phyloP scores from a whole-genome alignment of 495 filamentous ascomycete species.

The Recurvomyces mirabilis region DNA sequence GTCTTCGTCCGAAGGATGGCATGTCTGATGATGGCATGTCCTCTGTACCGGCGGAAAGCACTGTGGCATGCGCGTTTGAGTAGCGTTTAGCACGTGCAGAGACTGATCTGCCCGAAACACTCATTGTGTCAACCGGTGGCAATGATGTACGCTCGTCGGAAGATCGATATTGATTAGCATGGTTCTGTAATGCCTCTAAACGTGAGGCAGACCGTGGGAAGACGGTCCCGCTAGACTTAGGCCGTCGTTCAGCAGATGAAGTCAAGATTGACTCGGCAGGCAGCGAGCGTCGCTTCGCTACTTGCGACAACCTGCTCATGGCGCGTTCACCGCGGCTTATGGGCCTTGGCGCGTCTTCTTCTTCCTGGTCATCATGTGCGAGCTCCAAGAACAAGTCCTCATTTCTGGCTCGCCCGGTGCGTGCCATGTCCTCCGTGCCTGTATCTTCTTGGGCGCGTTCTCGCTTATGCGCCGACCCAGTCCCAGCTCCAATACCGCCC shows the following conservation, averaged over 20 bases:
- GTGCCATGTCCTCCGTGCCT: slow-evolving; percentile 3
- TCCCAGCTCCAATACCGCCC: background rate
- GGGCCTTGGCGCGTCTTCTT: slow-evolving; percentile 4
- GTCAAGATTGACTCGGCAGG: background rate
- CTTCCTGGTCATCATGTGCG: slow-evolving; percentile 11
- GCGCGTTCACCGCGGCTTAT: slow-evolving; percentile 3
- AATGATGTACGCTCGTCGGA: background rate
- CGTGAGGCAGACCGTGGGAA: slow-evolving; percentile 7
- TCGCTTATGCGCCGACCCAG: background rate
- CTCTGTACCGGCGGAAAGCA: too few species aligned
- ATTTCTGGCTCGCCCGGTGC: background rate
- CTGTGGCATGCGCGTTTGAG: background rate
- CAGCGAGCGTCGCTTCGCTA: slow-evolving; percentile 13
- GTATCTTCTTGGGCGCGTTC: background rate
- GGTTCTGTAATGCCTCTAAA: background rate
- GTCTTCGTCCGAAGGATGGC: slow-evolving; percentile 12
- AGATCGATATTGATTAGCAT: slow-evolving; percentile 2
- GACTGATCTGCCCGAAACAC: slow-evolving; percentile 6
- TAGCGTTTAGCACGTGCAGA: slow-evolving; percentile 4
- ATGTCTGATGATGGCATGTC: slow-evolving; percentile 12
- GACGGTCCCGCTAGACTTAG: slow-evolving; percentile 12
- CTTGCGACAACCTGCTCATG: slow-evolving; percentile 5
- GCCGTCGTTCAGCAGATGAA: slow-evolving; percentile 9
- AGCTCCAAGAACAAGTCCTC: slow-evolving; percentile 20
- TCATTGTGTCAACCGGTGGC: slow-evolving; percentile 5